Evolutionary conservation across 768 basidiomycete genomes (phyloP).

Genomic region (Pulveroboletus frians): DNA sequence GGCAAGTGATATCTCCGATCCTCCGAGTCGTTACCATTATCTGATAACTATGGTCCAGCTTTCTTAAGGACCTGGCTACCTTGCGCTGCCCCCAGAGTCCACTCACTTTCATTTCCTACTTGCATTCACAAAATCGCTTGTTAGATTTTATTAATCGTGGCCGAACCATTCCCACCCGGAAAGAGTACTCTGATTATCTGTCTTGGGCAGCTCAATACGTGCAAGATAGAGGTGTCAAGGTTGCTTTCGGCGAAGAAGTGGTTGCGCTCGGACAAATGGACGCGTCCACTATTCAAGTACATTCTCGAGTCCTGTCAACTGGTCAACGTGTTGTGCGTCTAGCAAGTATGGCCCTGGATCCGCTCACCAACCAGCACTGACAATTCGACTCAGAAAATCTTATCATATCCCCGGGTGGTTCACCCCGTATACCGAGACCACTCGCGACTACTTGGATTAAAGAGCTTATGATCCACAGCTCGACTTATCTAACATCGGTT

Average conservation of each 20-base stretch:
- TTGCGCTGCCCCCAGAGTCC: slow-evolving; percentile 46
- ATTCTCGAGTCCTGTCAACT: slow-evolving; percentile 32
- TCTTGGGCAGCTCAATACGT: slow-evolving; percentile 46
- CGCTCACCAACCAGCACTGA: slow-evolving; percentile 1
- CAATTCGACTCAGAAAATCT: slow-evolving; percentile 35
- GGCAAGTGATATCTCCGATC: slow-evolving; percentile 24
- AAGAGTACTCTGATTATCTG: slow-evolving; percentile 52
- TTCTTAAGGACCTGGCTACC: slow-evolving; percentile 51
- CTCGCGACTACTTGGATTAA: slow-evolving; percentile 30
- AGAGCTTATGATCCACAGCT: slow-evolving; percentile 40
- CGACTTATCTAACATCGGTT: slow-evolving; percentile 38
- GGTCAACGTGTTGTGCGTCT: slow-evolving; percentile 32
- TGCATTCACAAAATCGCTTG: slow-evolving; percentile 46
- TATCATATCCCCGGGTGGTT: slow-evolving; percentile 48
- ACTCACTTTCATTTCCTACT: slow-evolving; percentile 49
- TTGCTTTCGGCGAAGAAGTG: slow-evolving; percentile 45
- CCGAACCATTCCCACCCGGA: slow-evolving; percentile 46
- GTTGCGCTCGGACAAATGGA: slow-evolving; percentile 33
- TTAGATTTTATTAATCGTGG: slow-evolving; percentile 50
- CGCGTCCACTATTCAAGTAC: slow-evolving; percentile 36
- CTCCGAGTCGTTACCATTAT: not conserved
- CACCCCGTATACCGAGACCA: slow-evolving; percentile 38
- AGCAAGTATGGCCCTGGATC: slow-evolving; percentile 34
- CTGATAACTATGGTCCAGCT: slow-evolving; percentile 29
- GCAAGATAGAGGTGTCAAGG: slow-evolving; percentile 37